Percentiles rank a stretch among this genome's conserved stretches.
phyloP scores from a whole-genome alignment of 2,329 filamentous ascomycete species.

The Fusarium sp. region DNA sequence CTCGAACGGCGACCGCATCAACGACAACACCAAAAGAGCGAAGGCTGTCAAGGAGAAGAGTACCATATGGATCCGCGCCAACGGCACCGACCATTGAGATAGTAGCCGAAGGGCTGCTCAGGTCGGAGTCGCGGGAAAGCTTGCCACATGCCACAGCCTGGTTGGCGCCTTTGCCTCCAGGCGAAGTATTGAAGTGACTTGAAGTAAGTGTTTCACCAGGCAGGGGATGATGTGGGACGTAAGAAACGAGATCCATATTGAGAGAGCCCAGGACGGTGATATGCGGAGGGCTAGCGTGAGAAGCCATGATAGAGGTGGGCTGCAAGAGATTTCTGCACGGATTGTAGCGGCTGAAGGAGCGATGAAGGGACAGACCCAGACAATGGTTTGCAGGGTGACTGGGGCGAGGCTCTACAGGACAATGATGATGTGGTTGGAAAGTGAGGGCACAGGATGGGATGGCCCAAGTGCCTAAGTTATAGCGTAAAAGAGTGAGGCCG shows the following conservation, averaged over 20 bases:
- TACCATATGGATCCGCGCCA: constrained; percentile 76
- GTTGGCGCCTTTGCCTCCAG: constrained; percentile 95
- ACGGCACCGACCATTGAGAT: constrained; percentile 83
- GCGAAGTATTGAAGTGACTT: constrained; percentile 80
- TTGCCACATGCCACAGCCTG: constrained; percentile 92
- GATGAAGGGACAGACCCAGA: neutral
- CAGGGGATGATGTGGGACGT: constrained; percentile 84
- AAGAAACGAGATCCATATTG: constrained; percentile 93
- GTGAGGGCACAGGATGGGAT: constrained; percentile 1
- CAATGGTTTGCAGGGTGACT: neutral
- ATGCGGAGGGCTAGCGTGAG: constrained; percentile 50
- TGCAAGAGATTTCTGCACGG: constrained; percentile 1
- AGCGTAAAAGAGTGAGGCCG: constrained; percentile 2
- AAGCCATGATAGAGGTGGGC: constrained; percentile 36
- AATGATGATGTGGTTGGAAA: constrained; percentile 22
- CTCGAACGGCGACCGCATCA: constrained; percentile 61
- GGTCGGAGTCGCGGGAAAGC: constrained; percentile 70
- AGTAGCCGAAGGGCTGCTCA: constrained; percentile 53
- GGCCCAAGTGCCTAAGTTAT: neutral
- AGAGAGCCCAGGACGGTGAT: constrained; percentile 93
- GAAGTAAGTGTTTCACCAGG: constrained; percentile 91
- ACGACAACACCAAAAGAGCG: constrained; percentile 73
- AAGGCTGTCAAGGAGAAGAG: constrained; percentile 70
- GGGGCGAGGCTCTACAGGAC: constrained; percentile 8
- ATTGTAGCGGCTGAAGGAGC: constrained; percentile 5